Conservation (phyloP, 306 rosid species). For the Ochetophila trinervis region DNA sequence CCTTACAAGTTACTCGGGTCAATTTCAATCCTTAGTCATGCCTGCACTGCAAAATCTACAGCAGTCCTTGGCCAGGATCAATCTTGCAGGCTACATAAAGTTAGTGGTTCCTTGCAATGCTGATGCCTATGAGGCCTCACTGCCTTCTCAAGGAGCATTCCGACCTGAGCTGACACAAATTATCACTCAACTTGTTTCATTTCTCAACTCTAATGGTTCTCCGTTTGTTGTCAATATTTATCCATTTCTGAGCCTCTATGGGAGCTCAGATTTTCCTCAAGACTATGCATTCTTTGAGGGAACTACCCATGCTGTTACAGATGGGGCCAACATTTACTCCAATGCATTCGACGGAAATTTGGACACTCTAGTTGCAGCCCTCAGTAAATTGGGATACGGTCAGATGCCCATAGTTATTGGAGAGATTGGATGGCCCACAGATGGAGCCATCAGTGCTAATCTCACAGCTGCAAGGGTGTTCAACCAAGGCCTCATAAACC, state of each 20-base stretch:
- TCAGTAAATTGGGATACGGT: slow-evolving; percentile 77
- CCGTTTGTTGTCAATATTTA: slow-evolving; percentile 93
- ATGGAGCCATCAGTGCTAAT: slow-evolving; percentile 79
- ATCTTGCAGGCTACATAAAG: slow-evolving; percentile 82
- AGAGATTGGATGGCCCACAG: slow-evolving; percentile 96
- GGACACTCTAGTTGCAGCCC: slow-evolving; percentile 83
- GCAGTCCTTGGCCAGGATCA: slow-evolving; percentile 75
- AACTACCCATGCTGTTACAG: slow-evolving; percentile 77
- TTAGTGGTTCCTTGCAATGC: slow-evolving; percentile 97
- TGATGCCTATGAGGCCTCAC: slow-evolving; percentile 77
- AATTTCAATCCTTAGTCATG: slow-evolving; percentile 66
- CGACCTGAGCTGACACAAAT: slow-evolving; percentile 72
- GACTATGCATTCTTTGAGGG: slow-evolving; percentile 94
- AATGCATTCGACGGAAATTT: slow-evolving; percentile 96
- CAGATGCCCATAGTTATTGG: slow-evolving; percentile 90
- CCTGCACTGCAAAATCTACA: slow-evolving; percentile 75
- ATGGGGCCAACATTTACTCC: slow-evolving; percentile 74
- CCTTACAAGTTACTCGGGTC: slow-evolving; percentile 75
- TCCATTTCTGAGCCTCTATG: slow-evolving; percentile 92
- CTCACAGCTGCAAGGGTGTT: slow-evolving; percentile 79
- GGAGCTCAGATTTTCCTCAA: slow-evolving; percentile 76
- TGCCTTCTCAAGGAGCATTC: slow-evolving; percentile 93
- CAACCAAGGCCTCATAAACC: slow-evolving; percentile 84
- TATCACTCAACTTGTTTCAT: slow-evolving; percentile 69
- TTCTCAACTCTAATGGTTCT: slow-evolving; percentile 86